Conservation (phyloP, 345 rosid genomes). For the Linum trigynum region DNA sequence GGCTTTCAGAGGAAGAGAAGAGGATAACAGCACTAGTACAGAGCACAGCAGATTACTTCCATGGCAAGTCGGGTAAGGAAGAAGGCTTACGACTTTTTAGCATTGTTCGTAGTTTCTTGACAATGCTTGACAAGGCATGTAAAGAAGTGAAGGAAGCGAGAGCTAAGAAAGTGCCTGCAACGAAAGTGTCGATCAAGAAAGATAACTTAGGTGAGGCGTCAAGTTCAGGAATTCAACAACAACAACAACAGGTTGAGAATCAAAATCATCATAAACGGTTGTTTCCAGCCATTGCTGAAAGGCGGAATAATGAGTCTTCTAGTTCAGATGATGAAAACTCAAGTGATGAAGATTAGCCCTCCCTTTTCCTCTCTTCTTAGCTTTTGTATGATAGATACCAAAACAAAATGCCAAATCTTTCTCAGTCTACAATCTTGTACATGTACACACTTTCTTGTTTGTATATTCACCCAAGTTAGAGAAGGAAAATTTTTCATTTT, state of each 20-base stretch:
- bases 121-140: conserved; percentile 68
- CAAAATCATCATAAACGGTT: conserved; percentile 35
- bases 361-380: conserved; percentile 14
- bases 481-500: too few relatives aligned
- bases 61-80: conserved; percentile 53
- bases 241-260: conserved; percentile 8
- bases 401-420: too few relatives aligned
- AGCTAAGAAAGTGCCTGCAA: conserved; percentile 27
- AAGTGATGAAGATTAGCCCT: not conserved
- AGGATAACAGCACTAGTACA: conserved; percentile 58
- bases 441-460: too few relatives aligned
- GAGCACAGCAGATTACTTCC: conserved; percentile 77
- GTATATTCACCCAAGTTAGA: too few relatives aligned
- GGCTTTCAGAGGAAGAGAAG: conserved; percentile 50
- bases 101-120: conserved; percentile 69
- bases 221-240: conserved; percentile 26
- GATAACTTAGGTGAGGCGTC: not conserved
- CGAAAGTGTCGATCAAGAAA: not conserved
- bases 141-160: conserved; percentile 41
- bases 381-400: not conserved
- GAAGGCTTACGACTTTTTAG: conserved; percentile 76
- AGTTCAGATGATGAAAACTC: conserved; percentile 54
- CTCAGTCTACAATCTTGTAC: too few relatives aligned
- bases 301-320: conserved; percentile 40
- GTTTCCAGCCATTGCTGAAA: conserved; percentile 61